Evolutionary conservation across 176 grass and related monocot genomes (phyloP), one percentile per base, ranked within the genome.

Genomic region (Eragrostis curvula): DNA sequence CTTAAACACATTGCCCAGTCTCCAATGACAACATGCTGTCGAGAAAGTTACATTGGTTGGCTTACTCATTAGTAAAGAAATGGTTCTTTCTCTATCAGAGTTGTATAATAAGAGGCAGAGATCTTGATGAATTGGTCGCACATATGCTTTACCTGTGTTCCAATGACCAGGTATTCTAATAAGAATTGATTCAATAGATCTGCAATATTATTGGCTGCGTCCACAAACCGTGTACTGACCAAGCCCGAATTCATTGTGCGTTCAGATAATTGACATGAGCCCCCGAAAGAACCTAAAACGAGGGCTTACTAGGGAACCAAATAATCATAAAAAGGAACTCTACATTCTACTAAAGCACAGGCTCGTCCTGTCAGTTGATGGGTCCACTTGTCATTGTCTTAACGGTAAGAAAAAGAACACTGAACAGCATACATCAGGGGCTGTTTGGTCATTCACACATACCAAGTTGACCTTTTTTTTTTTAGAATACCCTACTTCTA

Each of bases 101-200:
- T 45, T 30, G n/a, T 6, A 73, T 24, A 42, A 5, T 10, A 79
- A 45, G 53, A 75, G 79, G 59, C 29, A 68, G 66, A 53, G 77
- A 24, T 55, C 46, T 68, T 1, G 55, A 40, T 76, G 82, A 89
- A 70, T 1, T 65, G 66, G 82, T 85, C 82, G 27, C 32, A 57
- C 39, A 12, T 29, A 76, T 27, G 44, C 24, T 74, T 51, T 44
- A 74, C 62, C 51, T 23, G 28, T 60, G 45, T 81, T 17, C 14
- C 18, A 3, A 70, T n/a, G 87, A 89, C 77, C 51, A 23, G 36
- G 71, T 74, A 85, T 47, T 52, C 16, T 43, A 45, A 71, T 32
- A 36, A 73, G 59, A 68, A 43, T 15, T 9, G 13, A 8, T 55
- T 20, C 53, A 8, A 32, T 14, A 67, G 28, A 3, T 48, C 17